Base-by-base conservation (phyloP, 495 filamentous ascomycete genomes). In the Mytilinidion resinicola region DNA sequence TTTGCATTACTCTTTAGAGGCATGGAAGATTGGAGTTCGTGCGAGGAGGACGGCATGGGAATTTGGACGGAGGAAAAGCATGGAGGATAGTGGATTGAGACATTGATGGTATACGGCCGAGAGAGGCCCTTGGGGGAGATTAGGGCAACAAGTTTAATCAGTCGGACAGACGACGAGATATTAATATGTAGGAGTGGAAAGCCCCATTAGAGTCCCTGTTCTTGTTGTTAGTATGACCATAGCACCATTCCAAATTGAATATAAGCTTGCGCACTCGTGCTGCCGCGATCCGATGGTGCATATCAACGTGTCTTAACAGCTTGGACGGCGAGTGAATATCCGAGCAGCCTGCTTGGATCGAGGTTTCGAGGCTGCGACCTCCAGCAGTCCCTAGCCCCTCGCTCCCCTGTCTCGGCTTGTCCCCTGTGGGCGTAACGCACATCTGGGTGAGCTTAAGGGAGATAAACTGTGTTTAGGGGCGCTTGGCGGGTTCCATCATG, bases 61-160 rank as follows among this genome's bases (percentile, higher is more conserved):
- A 56, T 39, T 39, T 56, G 19, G 48, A 41, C 9, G 51, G 52
- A 33, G 34, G 42, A 55, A 14, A 44, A 44, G 21, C 9, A 49
- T 49, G 46, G 46, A 49, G 46, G 33, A 14, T 53, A 41, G 21
- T 53, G 8, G 34, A 15, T 53, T 14, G 36, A 17, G 55, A 52
- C 56, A 66, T 62, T 59, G 57, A 55, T 42, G 55, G 62, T 55
- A 37, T 62, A 52, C 11, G 53, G 52, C 21, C 33, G 20, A 39
- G 39, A 64, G 59, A 65, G 59, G 62, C 53, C 41, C 43, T 25
- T 9, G 44, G 53, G 43, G 44, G 12, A 55, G 36, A 61, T 54
- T 50, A 55, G 41, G 35, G 7, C 53, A 60, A 37, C 51, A 62
- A 33, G 19, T 53, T 44, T 57, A 57, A 43, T 55, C 41, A 34